Base-by-base conservation (phyloP, 768 basidiomycete species). In the Leccinum broughii region DNA sequence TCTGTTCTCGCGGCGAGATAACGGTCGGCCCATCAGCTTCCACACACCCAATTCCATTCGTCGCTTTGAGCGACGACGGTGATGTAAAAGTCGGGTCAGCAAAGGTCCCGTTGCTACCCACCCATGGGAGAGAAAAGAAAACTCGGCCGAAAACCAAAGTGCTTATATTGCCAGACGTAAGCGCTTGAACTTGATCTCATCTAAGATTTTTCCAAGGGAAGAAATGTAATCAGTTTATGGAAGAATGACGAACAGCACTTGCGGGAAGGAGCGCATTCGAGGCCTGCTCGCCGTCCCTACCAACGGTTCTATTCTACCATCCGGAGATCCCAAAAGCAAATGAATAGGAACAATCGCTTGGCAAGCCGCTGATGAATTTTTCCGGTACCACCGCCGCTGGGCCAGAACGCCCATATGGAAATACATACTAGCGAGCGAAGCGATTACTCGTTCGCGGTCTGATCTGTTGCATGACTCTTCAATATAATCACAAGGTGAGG, bases 151-250 rank as follows among this genome's bases (percentile, higher is more conserved):
- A 51, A 63, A 56, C 58, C 44, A 57, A 68, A 57, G 62, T 35
- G 58, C 46, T 17, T 28, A 68, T 65, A 70, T 65, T 63, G 15
- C 50, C 46, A 11, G 64, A 66, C 69, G 69, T 71, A 68, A 69
- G 51, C 17, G n/a, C 46, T 13, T 49, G 6, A 9, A 24, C 28
- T 50, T 50, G 24, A 50, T 50, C 1, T 46, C 11, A 46, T 46
- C 5, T 46, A 11, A 22, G 20, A 20, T n/a, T 20, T n/a, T 10
- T 46, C n/a, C 44, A 22, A 22, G 44, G 44, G 20, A 46, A 46
- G 11, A 20, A 44, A 44, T 10, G 41, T 46, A 46, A 13, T 46
- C 44, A 46, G 14, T 37, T 62, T 64, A 62, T 62, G 63, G 54
- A 56, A 65, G 50, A 57, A 26, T 54, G n/a, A 62, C 44, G 35